phyloP scores from a whole-genome alignment of 768 basidiomycete genomes.

The Hygrocybe punicea region DNA sequence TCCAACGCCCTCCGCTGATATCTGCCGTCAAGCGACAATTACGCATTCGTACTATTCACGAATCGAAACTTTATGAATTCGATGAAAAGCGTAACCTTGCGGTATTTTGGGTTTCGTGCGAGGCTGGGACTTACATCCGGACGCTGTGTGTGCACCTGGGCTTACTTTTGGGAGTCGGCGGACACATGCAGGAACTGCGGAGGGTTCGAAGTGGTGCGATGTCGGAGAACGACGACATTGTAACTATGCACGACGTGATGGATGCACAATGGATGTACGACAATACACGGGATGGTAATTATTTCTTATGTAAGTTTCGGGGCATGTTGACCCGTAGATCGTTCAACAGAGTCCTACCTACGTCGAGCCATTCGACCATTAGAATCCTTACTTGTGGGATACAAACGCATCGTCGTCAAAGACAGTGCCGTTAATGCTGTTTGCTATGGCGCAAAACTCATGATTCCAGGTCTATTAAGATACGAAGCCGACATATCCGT shows the following conservation, averaged over 20 bases:
- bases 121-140: conserved; percentile 95
- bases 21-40: conserved; percentile 98
- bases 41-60: conserved; percentile 94
- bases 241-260: conserved; percentile 99
- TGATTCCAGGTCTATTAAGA: conserved; percentile 97
- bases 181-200: conserved; percentile 99
- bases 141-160: conserved; percentile 98
- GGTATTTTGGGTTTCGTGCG: conserved; percentile 98
- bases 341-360: conserved; percentile 82
- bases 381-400: conserved; percentile 89
- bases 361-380: conserved; percentile 92
- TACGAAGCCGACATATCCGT: conserved; percentile 94
- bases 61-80: conserved; percentile 92
- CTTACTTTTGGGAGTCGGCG: conserved; percentile 90
- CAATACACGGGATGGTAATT: conserved; percentile 87
- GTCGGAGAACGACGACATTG: conserved; percentile 97
- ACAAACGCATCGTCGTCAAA: conserved; percentile 98
- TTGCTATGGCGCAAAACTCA: conserved; percentile 98
- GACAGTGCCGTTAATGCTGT: conserved; percentile 99
- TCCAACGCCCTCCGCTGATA: conserved; percentile 98
- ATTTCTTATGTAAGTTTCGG: background rate
- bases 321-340: conserved; percentile 1
- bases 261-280: conserved; percentile 99
- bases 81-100: conserved; percentile 95
- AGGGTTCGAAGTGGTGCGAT: conserved; percentile 93